Conservation (phyloP, 78 protist species). For the Trichosphaerium sp. region DNA sequence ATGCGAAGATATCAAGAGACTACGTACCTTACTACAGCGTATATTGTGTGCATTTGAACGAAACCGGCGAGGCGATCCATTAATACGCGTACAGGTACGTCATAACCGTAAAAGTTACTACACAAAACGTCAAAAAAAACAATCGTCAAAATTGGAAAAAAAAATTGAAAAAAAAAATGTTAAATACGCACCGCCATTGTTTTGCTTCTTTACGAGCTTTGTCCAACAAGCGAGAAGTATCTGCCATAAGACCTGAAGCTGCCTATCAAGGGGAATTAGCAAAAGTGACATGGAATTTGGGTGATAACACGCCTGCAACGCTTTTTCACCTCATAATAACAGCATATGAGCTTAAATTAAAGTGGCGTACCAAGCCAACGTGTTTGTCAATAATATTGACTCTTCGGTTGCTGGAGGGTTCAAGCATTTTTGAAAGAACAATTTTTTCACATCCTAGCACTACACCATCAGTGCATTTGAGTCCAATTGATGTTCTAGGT, state of each 20-base stretch:
- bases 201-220: slow-evolving; percentile 78
- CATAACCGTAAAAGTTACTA: slow-evolving; percentile 28
- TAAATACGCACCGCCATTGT: slow-evolving; percentile 43
- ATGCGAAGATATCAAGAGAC: no score
- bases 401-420: slow-evolving; percentile 60
- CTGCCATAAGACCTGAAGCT: slow-evolving; percentile 83
- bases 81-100: slow-evolving; percentile 4
- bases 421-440: slow-evolving; percentile 75
- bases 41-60: slow-evolving; percentile 67
- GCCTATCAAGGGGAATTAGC: slow-evolving; percentile 17
- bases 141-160: neutral
- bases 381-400: slow-evolving; percentile 65
- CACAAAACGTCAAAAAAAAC: neutral
- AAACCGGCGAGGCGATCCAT: slow-evolving; percentile 7
- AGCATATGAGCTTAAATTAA: neutral
- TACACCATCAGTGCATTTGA: slow-evolving; percentile 91
- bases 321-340: neutral
- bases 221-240: slow-evolving; percentile 74
- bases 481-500: slow-evolving; percentile 76
- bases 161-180: slow-evolving; percentile 62
- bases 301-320: neutral
- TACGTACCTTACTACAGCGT: slow-evolving; percentile 57
- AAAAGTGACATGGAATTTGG: neutral
- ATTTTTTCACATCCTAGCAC: slow-evolving; percentile 96
- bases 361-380: slow-evolving; percentile 62